These are phyloP conservation scores for Silene noctiflora DNA, from an alignment of 179 eudicot species.

Conservation along the genomic window DNA sequence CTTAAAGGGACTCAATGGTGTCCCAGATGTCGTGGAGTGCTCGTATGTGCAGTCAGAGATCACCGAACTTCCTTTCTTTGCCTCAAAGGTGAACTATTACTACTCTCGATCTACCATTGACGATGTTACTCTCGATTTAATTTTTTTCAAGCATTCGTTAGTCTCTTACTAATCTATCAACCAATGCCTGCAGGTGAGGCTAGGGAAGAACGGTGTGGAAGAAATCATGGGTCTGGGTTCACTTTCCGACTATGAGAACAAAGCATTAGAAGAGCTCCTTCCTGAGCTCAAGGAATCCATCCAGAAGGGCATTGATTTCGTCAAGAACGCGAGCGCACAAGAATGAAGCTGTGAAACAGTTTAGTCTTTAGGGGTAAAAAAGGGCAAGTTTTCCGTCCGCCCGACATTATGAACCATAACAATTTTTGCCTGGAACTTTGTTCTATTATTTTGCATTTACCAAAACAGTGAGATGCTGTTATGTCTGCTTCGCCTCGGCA, in stretches of 20 bases:
- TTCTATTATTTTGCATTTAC: slow-evolving; percentile 10
- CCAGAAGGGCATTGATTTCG: slow-evolving; percentile 76
- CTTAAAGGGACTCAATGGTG: slow-evolving; percentile 96
- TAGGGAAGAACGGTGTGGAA: slow-evolving; percentile 91
- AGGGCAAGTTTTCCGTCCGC: neutral
- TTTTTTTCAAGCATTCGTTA: neutral
- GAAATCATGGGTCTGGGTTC: slow-evolving; percentile 67
- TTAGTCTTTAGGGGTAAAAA: slow-evolving; percentile 9
- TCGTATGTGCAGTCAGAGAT: slow-evolving; percentile 75
- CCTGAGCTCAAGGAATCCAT: slow-evolving; percentile 74
- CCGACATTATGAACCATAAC: slow-evolving; percentile 13
- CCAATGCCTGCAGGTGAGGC: slow-evolving; percentile 55
- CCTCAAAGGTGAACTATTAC: slow-evolving; percentile 66
- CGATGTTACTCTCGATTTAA: too few species aligned
- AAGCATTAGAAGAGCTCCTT: slow-evolving; percentile 60
- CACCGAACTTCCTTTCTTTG: slow-evolving; percentile 90
- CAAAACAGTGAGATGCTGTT: slow-evolving; percentile 8
- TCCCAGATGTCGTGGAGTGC: slow-evolving; percentile 94
- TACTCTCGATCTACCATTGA: neutral
- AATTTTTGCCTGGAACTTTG: slow-evolving; percentile 20
- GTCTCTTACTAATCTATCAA: neutral
- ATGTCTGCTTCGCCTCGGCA: slow-evolving; percentile 19
- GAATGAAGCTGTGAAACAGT: neutral
- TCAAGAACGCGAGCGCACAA: slow-evolving; percentile 26
- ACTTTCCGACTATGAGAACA: slow-evolving; percentile 60